Evolutionary conservation across 164 flowering plant species (phyloP).

Genomic region (Aristolochia fimbriata): DNA sequence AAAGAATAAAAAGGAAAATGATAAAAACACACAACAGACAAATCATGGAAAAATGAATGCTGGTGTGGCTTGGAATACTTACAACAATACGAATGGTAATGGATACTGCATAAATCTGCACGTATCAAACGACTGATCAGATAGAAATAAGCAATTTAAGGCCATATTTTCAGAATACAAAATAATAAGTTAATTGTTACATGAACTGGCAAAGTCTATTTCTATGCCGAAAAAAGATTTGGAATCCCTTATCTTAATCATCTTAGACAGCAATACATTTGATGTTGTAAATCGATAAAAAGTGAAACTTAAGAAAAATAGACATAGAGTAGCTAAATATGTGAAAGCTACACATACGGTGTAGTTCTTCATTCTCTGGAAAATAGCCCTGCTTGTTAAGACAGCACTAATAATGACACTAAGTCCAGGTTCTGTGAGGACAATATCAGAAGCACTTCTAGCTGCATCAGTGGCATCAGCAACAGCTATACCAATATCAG

Average conservation of each 20-base stretch:
- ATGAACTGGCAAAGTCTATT: no score
- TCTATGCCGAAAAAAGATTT: no score
- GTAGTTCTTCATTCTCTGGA: slow-evolving; percentile 98
- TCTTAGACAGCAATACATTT: no score
- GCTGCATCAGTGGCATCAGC: slow-evolving; percentile 91
- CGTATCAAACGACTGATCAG: no score
- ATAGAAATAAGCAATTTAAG: no score
- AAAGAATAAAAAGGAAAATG: not conserved
- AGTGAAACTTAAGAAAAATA: no score
- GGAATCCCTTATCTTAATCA: no score
- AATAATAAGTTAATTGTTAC: no score
- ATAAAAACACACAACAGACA: not conserved
- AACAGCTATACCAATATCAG: slow-evolving; percentile 41
- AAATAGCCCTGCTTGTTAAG: slow-evolving; percentile 91
- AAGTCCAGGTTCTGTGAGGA: slow-evolving; percentile 90
- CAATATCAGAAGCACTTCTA: slow-evolving; percentile 91
- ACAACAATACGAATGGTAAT: slow-evolving; percentile 97
- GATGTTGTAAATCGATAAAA: no score
- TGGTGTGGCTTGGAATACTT: slow-evolving; percentile 17
- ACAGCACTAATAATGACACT: slow-evolving; percentile 98
- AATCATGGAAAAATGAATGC: not conserved
- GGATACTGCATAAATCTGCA: slow-evolving; percentile 91
- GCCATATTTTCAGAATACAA: no score
- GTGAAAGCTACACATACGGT: slow-evolving; percentile 35
- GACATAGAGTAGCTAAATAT: no score